Evolutionary conservation across 129 eudicot species (phyloP), one percentile per base, ranked within the genome.

Genomic region (Saussurea involucrata): DNA sequence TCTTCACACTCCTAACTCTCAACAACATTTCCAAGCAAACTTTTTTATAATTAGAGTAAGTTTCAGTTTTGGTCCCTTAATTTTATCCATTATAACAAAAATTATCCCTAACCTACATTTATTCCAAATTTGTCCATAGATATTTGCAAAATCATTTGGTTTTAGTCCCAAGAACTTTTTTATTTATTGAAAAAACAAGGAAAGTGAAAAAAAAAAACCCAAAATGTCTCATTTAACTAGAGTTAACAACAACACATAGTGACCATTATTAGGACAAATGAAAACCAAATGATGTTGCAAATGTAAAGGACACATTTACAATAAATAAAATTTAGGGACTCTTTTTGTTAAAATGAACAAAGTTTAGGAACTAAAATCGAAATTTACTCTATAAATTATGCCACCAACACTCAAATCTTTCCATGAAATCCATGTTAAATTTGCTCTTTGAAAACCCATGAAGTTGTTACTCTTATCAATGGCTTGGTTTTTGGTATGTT

Each of bases 401-500:
- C 68, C 79, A 74, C 79, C 85, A 76, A 77, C 46, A 44, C 44
- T 58, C 78, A 55, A 72, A 72, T 65, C 82, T 71, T 71, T 34
- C 60, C 82, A 60, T 78, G 72, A 55, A 64, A 64, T 67, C 55
- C 66, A 74, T 85, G 79, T 29, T 61, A 53, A 63, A 79, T 72
- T 69, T 29, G 64, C 27, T 8, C 40, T 71, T 66, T 24, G 78
- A 68, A 73, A 77, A 80, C 57, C 79, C 71, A 87, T 83, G 89
- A 86, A 80, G 80, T 67, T 84, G 82, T 10, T 49, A 22, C 74
- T 69, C 7, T 36, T 82, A 63, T 72, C 65, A 37, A 66, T 76
- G 24, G 80, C 78, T 61, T 83, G 85, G 72, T 60, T 75, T 18
- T 67, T 87, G 55, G 46, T 85, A 46, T 75, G 80, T 72, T 68